Evolutionary conservation across 306 rosid species (phyloP), one percentile per base, ranked within the genome.

Genomic region (Arachis hypogaea): DNA sequence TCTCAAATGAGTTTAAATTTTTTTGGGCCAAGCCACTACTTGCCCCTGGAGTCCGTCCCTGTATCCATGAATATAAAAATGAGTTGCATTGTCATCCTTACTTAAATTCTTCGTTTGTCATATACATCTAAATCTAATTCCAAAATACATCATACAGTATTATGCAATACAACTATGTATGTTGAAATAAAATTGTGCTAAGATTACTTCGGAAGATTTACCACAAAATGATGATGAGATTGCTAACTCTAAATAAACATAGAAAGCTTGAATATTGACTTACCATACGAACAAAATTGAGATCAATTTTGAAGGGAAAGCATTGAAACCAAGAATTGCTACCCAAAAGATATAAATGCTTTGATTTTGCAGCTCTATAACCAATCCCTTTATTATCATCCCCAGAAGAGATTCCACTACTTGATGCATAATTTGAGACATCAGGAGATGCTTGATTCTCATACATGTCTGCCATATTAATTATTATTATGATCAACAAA

Each of bases 251-350:
- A 59, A 14, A 33, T 12, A 54, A n/a, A 44, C 22, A 8, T 8
- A 11, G 2, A 7, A 52, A 14, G 36, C 66, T 43, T 49, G 40
- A 55, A 40, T 50, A 55, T 56, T 72, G 29, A 71, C 82, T 84
- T 76, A 88, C 96, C 90, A 77, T 83, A 9, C 93, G 90, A 52
- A 52, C 85, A 6, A 36, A 83, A 56, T 86, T 86, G 3, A 46
- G 66, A 76, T 85, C 72, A 36, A 85, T 62, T 77, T 64, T 79
- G 50, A 30, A 14, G 10, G 69, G 63, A 7, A 64, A 78, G 66
- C 71, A 72, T 9, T 69, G 55, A 29, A 70, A 72, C 36, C 58
- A 3, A 44, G 78, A 80, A 38, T 66, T 80, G 3, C 41, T 80
- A 4, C 68, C 57, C 63, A 72, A 66, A 76, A 73, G 65, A 73